Base-by-base conservation (phyloP, 495 filamentous ascomycete genomes). In the Parathielavia appendiculata region DNA sequence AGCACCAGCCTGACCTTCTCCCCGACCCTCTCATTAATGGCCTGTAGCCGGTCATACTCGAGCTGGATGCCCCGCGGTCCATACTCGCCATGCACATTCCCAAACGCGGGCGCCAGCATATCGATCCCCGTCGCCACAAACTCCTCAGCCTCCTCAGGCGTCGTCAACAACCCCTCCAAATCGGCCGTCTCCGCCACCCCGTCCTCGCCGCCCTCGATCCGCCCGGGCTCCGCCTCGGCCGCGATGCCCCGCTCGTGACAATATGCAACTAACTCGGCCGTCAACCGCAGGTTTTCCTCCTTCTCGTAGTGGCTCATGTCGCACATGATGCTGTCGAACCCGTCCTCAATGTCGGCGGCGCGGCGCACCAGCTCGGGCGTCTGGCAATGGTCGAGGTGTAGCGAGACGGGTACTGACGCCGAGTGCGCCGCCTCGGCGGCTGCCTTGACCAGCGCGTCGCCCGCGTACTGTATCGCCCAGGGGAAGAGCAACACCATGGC, bases 401-500 rank as follows among this genome's bases (percentile, higher is more conserved):
- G 76, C 26, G 84, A 83, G 7, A 91, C 77, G 30, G 88, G 88
- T 20, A 90, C 87, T 9, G 71, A 74, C 64, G 88, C 89, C 48
- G 73, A 78, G 65, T 79, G 78, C 83, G 82, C 65, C 80, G 74
- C 64, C 45, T 69, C 70, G 39, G 73, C 75, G 2, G 70, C 70
- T n/a, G 71, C 71, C 46, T 65, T 66, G 45, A 72, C 70, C 26
- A 80, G 71, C 57, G 72, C 67, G 11, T 82, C 79, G 64, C 77
- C 76, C 36, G 84, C 85, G 73, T 90, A 90, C 57, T 75, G 83
- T 72, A 70, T 88, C 71, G 89, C 87, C 90, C 90, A 95, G 53
- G 90, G 90, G 75, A 95, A 92, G 70, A 95, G 85, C 35, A 89
- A 84, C 65, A 95, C 82, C 82, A 91, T 89, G 57, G 86, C 83